Conservation (phyloP, 106 monocot genomes). For the Allium cepa region DNA sequence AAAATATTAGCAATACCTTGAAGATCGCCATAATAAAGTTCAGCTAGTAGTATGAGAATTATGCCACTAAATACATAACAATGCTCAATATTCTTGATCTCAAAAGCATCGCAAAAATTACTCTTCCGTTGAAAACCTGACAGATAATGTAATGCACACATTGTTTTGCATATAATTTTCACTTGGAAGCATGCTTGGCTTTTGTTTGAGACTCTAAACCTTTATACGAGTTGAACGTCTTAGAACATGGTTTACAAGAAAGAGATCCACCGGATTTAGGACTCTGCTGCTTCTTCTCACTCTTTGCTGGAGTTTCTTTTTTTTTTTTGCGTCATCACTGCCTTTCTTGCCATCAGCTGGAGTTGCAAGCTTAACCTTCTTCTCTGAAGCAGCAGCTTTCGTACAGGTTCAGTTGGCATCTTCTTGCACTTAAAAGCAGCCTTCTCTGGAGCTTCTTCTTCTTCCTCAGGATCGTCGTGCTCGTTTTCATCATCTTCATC, state of each 20-base stretch:
- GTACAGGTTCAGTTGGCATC: constrained; percentile 23
- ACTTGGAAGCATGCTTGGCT: too few species aligned
- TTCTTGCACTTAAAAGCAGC: constrained; percentile 24
- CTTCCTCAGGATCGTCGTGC: constrained; percentile 14
- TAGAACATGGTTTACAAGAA: constrained; percentile 1
- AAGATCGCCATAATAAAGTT: too few species aligned
- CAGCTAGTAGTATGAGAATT: too few species aligned
- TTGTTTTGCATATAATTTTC: too few species aligned
- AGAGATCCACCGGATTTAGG: constrained; percentile 44
- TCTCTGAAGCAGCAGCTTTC: constrained; percentile 41
- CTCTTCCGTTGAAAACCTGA: too few species aligned
- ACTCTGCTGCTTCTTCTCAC: constrained; percentile 36
- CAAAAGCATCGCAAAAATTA: too few species aligned
- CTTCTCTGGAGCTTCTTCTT: constrained; percentile 34
- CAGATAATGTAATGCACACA: too few species aligned
- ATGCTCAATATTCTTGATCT: too few species aligned
- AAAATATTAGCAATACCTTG: too few species aligned
- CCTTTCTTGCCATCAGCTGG: constrained; percentile 49
- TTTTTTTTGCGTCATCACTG: constrained; percentile 17
- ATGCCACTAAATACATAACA: too few species aligned
- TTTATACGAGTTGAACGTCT: neutral
- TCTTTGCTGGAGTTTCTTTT: constrained; percentile 23
- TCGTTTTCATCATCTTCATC: constrained; percentile 31
- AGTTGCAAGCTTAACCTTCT: constrained; percentile 39
- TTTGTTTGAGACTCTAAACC: too few species aligned